Conservation (phyloP, 1,139 yeast genomes). For the Saccharomycopsis hybrid region DNA sequence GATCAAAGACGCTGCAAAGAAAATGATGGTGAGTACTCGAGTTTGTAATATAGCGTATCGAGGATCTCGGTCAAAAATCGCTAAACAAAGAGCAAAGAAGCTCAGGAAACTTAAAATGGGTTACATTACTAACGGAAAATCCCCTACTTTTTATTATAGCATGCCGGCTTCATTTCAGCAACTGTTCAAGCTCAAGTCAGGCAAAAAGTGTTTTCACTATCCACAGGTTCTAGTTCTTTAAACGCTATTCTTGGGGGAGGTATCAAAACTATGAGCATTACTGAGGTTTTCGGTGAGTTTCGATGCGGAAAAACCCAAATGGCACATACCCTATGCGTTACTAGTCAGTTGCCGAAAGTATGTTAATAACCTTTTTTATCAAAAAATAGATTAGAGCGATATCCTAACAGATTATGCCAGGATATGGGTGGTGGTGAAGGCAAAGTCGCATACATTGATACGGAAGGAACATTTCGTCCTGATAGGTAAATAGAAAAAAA, state of each 20-base stretch:
- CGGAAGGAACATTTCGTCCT: conserved; percentile 56
- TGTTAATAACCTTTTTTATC: neutral
- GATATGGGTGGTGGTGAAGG: conserved; percentile 57
- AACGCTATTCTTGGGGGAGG: conserved; percentile 56
- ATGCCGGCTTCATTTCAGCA: conserved; percentile 49
- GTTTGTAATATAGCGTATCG: no score
- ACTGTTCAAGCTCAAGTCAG: conserved; percentile 45
- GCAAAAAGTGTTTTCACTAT: conserved; percentile 38
- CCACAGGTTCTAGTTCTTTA: conserved; percentile 50
- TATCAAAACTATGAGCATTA: conserved; percentile 52
- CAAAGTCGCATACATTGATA: conserved; percentile 53
- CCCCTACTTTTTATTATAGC: conserved; percentile 20
- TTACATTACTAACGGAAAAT: no score
- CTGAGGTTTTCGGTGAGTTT: conserved; percentile 60
- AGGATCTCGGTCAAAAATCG: no score
- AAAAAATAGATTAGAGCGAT: neutral
- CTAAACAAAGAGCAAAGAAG: no score
- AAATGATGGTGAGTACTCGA: conserved; percentile 32
- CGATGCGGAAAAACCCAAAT: conserved; percentile 58
- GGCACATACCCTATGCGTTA: conserved; percentile 54
- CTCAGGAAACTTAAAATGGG: no score
- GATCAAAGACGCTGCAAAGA: conserved; percentile 55
- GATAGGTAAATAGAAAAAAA: conserved; percentile 30
- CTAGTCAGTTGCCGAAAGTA: conserved; percentile 48
- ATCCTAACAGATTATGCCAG: conserved; percentile 11